These are phyloP conservation scores for Mrakia hoshinonis DNA, from an alignment of 768 basidiomycete genomes.

Conservation along the genomic window DNA sequence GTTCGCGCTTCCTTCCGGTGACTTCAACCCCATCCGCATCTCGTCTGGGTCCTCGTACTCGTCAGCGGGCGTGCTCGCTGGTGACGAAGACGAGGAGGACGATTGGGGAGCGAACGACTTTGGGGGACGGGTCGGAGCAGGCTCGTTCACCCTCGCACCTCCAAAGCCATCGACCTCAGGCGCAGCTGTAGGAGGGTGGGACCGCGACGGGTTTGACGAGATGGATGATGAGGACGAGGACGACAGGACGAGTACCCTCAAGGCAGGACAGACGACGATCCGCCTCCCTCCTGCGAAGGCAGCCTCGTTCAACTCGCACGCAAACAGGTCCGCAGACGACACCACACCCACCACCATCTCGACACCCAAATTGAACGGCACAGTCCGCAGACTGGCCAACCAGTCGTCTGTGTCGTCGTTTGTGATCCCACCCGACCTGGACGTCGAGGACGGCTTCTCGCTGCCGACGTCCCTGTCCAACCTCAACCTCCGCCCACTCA, in stretches of 20 bases:
- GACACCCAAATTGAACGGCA: not conserved
- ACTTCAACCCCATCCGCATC: slow-evolving; percentile 22
- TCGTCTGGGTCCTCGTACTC: slow-evolving; percentile 6
- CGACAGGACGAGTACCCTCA: slow-evolving; percentile 20
- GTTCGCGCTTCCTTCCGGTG: slow-evolving; percentile 10
- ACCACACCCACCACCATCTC: not conserved
- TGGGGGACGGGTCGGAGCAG: not conserved
- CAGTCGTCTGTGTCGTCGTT: slow-evolving; percentile 5
- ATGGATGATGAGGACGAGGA: slow-evolving; percentile 25
- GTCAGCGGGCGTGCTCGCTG: not conserved
- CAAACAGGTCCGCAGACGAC: not conserved
- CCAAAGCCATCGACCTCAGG: not conserved
- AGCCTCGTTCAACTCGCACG: not conserved
- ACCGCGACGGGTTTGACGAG: slow-evolving; percentile 12
- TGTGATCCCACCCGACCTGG: slow-evolving; percentile 48
- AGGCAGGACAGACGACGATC: not conserved
- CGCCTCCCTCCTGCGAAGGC: not conserved
- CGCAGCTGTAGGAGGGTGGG: not conserved
- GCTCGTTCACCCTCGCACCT: slow-evolving; percentile 1
- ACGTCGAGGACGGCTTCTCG: slow-evolving; percentile 74
- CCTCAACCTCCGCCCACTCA: slow-evolving; percentile 71
- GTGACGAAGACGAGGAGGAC: not conserved
- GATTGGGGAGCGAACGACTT: slow-evolving; percentile 1
- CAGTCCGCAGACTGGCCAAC: slow-evolving; percentile 4
- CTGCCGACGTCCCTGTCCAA: slow-evolving; percentile 70